phyloP scores from a whole-genome alignment of 345 rosid genomes.

The Diplotaxis tenuifolia region DNA sequence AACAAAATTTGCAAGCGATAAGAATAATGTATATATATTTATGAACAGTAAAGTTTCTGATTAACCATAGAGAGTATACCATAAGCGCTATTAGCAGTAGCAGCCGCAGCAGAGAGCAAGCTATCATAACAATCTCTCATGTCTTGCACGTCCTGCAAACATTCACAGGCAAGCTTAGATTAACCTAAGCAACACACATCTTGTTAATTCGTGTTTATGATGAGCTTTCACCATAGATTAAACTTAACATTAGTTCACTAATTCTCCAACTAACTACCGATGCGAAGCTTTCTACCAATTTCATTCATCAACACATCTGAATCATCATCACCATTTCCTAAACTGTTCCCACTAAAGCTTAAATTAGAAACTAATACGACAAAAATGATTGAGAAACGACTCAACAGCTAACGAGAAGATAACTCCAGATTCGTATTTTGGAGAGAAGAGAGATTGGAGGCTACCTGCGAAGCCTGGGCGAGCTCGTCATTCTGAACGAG shows the following conservation, averaged over 20 bases:
- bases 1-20: conserved; percentile 32
- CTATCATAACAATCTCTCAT: conserved; percentile 93
- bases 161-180: no score
- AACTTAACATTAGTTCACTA: no score
- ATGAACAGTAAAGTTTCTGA: not conserved
- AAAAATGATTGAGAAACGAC: not conserved
- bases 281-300: no score
- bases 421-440: conserved; percentile 1
- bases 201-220: no score
- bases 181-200: no score
- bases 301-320: not conserved
- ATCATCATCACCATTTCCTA: conserved; percentile 22
- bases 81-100: conserved; percentile 83
- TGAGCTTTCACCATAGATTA: no score
- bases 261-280: no score
- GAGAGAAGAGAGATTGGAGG: not conserved
- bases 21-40: conserved; percentile 12
- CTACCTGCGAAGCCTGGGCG: conserved; percentile 70
- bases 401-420: conserved; percentile 5
- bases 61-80: conserved; percentile 40
- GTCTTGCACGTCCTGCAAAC: conserved; percentile 70
- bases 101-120: conserved; percentile 95
- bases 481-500: conserved; percentile 63
- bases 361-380: not conserved
- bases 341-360: conserved; percentile 1